A percentile compares a stretch with the other conserved stretches of the same genome.
These are phyloP conservation scores for Metschnikowia santaceciliae DNA, from an alignment of 805 yeast genomes.

Conservation along the genomic window DNA sequence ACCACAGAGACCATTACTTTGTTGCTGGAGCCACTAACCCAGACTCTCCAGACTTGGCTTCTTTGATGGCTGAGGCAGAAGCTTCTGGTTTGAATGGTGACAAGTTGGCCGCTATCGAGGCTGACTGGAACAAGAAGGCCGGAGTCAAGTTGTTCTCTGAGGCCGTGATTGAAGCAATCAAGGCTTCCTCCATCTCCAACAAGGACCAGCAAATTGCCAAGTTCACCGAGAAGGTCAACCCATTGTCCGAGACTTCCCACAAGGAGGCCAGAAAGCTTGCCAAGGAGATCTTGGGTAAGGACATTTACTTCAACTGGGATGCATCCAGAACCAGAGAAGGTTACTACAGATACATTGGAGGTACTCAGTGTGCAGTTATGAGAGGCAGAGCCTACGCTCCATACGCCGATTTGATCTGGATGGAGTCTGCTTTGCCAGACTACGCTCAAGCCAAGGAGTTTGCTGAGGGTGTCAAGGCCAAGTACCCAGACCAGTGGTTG, in stretches of 20 bases:
- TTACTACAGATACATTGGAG: slow-evolving; percentile 92
- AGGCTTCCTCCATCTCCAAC: slow-evolving; percentile 53
- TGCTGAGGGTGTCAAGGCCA: slow-evolving; percentile 82
- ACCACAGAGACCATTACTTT: slow-evolving; percentile 90
- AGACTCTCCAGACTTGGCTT: slow-evolving; percentile 65
- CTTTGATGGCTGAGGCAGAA: slow-evolving; percentile 81
- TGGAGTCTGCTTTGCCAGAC: slow-evolving; percentile 96
- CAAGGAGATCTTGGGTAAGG: slow-evolving; percentile 70
- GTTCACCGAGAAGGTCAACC: slow-evolving; percentile 67
- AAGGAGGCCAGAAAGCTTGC: slow-evolving; percentile 78
- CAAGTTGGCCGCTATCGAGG: slow-evolving; percentile 68
- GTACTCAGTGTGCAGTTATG: slow-evolving; percentile 95
- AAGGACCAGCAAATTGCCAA: slow-evolving; percentile 58
- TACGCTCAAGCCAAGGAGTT: slow-evolving; percentile 91
- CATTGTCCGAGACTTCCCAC: slow-evolving; percentile 71
- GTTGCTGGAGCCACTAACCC: slow-evolving; percentile 90
- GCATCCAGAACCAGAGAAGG: slow-evolving; percentile 94
- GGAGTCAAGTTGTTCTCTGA: slow-evolving; percentile 85
- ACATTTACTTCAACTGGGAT: slow-evolving; percentile 91
- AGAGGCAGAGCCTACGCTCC: slow-evolving; percentile 95
- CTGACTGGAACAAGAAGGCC: slow-evolving; percentile 77
- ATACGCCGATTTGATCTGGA: slow-evolving; percentile 94
- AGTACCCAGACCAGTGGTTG: slow-evolving; percentile 88
- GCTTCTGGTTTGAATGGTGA: slow-evolving; percentile 65
- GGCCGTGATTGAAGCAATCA: slow-evolving; percentile 83